Conservation (phyloP, 2,329 filamentous ascomycete species). For the Xylariaceae sp. region DNA sequence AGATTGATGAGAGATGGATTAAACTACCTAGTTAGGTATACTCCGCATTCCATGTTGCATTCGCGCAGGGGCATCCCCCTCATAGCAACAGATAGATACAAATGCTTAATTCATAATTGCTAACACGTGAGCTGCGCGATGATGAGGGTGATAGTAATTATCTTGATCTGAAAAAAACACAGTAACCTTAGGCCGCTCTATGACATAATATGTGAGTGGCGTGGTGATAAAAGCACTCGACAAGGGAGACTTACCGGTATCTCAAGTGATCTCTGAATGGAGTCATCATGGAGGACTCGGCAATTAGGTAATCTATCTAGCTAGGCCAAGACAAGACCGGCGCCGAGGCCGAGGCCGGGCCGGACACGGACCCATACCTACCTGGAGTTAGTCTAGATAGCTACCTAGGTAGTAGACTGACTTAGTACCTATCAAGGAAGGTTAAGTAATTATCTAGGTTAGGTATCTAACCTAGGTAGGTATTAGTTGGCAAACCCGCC, state of each 20-base stretch:
- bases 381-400: too few relatives aligned
- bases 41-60: neutral
- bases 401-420: too few relatives aligned
- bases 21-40: neutral
- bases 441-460: too few relatives aligned
- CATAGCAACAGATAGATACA: neutral
- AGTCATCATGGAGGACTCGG: neutral
- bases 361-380: neutral
- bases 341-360: neutral
- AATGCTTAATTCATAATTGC: neutral
- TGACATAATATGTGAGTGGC: too few relatives aligned
- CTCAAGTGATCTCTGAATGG: neutral
- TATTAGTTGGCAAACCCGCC: too few relatives aligned
- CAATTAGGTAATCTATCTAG: neutral
- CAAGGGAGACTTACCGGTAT: neutral
- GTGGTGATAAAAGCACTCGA: too few relatives aligned
- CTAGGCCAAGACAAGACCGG: neutral
- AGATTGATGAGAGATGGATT: neutral
- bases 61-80: neutral
- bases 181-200: too few relatives aligned
- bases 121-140: neutral
- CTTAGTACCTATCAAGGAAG: too few relatives aligned
- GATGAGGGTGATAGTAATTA: neutral
- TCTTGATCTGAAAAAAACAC: neutral
- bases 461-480: too few relatives aligned